Percentiles rank a stretch among this genome's conserved stretches.
Conservation (phyloP, 805 yeast genomes). For the Yamadazyma paraphyllophila region DNA sequence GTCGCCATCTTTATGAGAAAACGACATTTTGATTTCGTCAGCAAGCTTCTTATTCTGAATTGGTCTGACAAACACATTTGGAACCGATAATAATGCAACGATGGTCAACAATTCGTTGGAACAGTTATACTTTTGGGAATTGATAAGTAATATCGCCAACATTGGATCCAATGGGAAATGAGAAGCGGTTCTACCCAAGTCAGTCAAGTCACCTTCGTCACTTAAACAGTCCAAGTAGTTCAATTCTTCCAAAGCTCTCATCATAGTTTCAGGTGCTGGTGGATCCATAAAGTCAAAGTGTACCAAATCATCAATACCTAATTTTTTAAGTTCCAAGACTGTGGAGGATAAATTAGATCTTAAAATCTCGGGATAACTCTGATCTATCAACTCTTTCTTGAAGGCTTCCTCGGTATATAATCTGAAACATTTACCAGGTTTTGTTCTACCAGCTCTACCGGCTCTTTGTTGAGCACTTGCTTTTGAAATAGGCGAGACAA, state of each 20-base stretch:
- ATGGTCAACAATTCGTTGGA: constrained; percentile 86
- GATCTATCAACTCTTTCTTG: constrained; percentile 89
- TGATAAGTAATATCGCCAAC: constrained; percentile 89
- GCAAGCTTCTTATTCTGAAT: constrained; percentile 83
- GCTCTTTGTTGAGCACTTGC: constrained; percentile 99
- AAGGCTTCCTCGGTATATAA: constrained; percentile 96
- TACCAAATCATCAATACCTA: constrained; percentile 93
- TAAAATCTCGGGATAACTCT: constrained; percentile 93
- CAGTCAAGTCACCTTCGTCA: constrained; percentile 88
- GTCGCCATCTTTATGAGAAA: constrained; percentile 94
- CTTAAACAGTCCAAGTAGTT: constrained; percentile 86
- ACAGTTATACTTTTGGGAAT: constrained; percentile 80
- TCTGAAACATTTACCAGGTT: constrained; percentile 97
- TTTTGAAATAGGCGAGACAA: constrained; percentile 94
- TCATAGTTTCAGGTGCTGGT: constrained; percentile 99
- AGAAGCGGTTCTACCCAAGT: constrained; percentile 86
- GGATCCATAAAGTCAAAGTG: constrained; percentile 99
- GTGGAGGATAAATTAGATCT: constrained; percentile 89
- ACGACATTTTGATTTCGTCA: constrained; percentile 81
- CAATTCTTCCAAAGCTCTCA: constrained; percentile 95
- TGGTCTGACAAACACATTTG: constrained; percentile 93
- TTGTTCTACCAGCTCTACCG: constrained; percentile 99
- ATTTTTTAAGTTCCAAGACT: constrained; percentile 86
- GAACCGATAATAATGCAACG: constrained; percentile 88
- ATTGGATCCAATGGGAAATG: constrained; percentile 95